phyloP scores from a whole-genome alignment of 1,139 yeast species.

The Entelexis paramagnoliae region DNA sequence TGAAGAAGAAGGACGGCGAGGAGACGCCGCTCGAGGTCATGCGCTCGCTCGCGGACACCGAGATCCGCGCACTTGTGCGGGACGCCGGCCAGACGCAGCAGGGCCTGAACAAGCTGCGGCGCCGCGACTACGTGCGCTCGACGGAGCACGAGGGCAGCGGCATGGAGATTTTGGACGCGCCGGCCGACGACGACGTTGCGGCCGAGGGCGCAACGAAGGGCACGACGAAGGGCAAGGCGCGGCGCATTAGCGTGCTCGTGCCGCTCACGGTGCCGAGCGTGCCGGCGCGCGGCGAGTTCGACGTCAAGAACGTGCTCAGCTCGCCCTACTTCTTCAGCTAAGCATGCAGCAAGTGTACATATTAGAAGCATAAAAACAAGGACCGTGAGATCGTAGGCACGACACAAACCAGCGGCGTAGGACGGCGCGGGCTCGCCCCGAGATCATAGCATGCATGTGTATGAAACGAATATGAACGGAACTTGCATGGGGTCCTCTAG shows the following conservation, averaged over 20 bases:
- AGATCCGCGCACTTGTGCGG: conserved; percentile 24
- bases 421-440: too few relatives aligned
- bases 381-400: too few relatives aligned
- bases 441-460: too few relatives aligned
- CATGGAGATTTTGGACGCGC: conserved; percentile 14
- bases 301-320: conserved; percentile 58
- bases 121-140: conserved; percentile 20
- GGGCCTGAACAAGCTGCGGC: conserved; percentile 1
- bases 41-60: conserved; percentile 30
- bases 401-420: too few relatives aligned
- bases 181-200: conserved; percentile 18
- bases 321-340: conserved; percentile 71
- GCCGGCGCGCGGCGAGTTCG: conserved; percentile 77
- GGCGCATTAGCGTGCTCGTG: conserved; percentile 35
- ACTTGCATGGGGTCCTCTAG: too few relatives aligned
- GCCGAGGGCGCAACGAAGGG: conserved; percentile 2
- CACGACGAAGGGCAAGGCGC: conserved; percentile 21
- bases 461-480: too few relatives aligned
- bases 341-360: not conserved
- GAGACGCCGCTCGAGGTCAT: conserved; percentile 58
- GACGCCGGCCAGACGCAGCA: conserved; percentile 10
- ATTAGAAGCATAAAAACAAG: not conserved
- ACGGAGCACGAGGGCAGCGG: conserved; percentile 34
- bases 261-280: conserved; percentile 65
- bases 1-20: conserved; percentile 45